Evolutionary conservation across 225 moss, liverwort and hornwort genomes (phyloP), one percentile per base, ranked within the genome.

Genomic region (Neckera pumila): DNA sequence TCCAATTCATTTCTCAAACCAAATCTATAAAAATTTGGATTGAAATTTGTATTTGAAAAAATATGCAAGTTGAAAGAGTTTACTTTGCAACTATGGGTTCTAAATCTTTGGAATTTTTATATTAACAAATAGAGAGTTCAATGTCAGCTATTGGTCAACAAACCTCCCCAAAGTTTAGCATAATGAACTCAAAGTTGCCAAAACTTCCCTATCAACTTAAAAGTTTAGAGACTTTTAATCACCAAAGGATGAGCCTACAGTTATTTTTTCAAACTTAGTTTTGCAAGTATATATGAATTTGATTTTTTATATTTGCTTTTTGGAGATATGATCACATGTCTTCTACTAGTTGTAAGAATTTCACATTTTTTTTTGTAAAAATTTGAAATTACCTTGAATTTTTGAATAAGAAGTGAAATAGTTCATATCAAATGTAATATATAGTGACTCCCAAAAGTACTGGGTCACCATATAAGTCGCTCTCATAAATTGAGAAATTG

Each of bases 331-430:
- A 45, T 45, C 26, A 12, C 12, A 21, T 33, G 7, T n/a, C 33
- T 49, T 49, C 19, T 8, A 20, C 12, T 4, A 20, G 12, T 20
- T 75, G 33, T 17, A 51, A 51, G 10, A 13, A 8, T 13, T 31
- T 51, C 13, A 76, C 22, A 34, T 51, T 0, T 45, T 34, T 33
- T 33, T 12, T 0, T 0, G 4, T 0, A 31, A 21, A 30, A 20
- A 11, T 12, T 0, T 33, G 4, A 51, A 76, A 19, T 21, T 21
- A 12, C 33, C 33, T 75, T 33, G 3, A 75, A 49, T 33, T 53
- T 36, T 0, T 76, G 0, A 53, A 23, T 23, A 22, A 34, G 31
- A 22, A 36, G 6, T 23, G 6, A 77, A 36, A 36, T 2, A 36
- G 15, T 23, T 77, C 9, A 77, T 36, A 25, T 77, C 6, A 51